A percentile compares a stretch with the other conserved stretches of the same genome.
Conservation (phyloP, 192 early-diverging fungal species). For the Gorgonomyces haynaldii region DNA sequence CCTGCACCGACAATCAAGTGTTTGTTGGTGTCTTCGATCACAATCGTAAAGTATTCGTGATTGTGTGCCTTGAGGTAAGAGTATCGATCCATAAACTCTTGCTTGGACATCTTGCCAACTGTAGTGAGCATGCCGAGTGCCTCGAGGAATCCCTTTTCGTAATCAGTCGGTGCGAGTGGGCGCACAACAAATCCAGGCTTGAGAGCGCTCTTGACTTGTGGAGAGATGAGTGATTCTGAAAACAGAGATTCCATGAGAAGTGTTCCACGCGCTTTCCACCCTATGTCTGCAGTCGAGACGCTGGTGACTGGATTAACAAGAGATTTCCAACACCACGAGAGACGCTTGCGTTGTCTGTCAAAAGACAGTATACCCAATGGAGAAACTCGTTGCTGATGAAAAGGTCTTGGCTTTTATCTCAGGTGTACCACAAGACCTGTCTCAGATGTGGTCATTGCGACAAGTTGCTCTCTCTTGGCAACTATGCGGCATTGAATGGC, state of each 20-base stretch:
- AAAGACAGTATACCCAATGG: constrained; percentile 12
- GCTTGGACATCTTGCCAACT: constrained; percentile 60
- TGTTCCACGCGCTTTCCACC: too few relatives aligned
- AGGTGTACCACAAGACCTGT: constrained; percentile 11
- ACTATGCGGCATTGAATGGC: constrained; percentile 13
- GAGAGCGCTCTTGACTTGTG: constrained; percentile 42
- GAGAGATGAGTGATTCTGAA: constrained; percentile 55
- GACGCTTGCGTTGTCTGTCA: constrained; percentile 8
- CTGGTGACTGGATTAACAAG: too few relatives aligned
- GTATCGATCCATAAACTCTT: constrained; percentile 62
- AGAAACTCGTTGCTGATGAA: constrained; percentile 9
- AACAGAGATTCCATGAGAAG: too few relatives aligned
- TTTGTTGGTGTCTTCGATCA: constrained; percentile 65
- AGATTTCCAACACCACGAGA: too few relatives aligned
- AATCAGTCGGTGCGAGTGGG: constrained; percentile 67
- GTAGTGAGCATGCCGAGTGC: constrained; percentile 62
- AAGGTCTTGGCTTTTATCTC: constrained; percentile 1
- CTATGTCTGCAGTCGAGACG: too few relatives aligned
- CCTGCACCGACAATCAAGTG: constrained; percentile 69
- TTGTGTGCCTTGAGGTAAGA: constrained; percentile 59
- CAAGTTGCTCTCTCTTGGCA: constrained; percentile 8
- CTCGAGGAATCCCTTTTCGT: constrained; percentile 56
- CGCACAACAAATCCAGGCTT: constrained; percentile 60
- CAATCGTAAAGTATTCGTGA: constrained; percentile 71
- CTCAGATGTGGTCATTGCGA: constrained; percentile 11